phyloP scores from a whole-genome alignment of 805 yeast species.

The Starmera dryadoides region DNA sequence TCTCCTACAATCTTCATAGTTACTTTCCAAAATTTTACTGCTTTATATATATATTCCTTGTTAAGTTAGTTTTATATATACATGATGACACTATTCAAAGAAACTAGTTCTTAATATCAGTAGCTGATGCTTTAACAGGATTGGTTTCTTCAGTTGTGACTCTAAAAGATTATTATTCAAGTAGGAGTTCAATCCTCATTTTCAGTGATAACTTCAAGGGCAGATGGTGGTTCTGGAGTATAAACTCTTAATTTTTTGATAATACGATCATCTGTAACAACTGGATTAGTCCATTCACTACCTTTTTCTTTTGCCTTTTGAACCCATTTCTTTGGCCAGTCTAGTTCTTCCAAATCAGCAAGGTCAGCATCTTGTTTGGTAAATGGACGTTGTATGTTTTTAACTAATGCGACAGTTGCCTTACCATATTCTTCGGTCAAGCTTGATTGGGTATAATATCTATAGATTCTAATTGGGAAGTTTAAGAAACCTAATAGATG shows the following conservation, averaged over 20 bases:
- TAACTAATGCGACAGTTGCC: conserved; percentile 44
- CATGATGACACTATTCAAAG: no score
- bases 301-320: conserved; percentile 61
- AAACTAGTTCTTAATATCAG: no score
- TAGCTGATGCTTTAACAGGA: no score
- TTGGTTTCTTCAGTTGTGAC: no score
- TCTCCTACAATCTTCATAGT: no score
- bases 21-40: no score
- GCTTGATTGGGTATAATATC: conserved; percentile 71
- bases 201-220: conserved; percentile 3
- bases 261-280: conserved; percentile 65
- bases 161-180: no score
- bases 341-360: conserved; percentile 59
- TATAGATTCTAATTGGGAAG: conserved; percentile 67
- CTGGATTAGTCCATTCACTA: conserved; percentile 85
- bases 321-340: conserved; percentile 88
- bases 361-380: conserved; percentile 30
- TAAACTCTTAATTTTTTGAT: conserved; percentile 43
- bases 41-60: no score
- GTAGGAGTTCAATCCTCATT: no score
- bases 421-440: conserved; percentile 60
- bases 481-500: conserved; percentile 72
- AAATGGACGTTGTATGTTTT: conserved; percentile 43
- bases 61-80: no score
- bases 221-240: conserved; percentile 5